Percentiles rank a stretch among this genome's conserved stretches.
Conservation (phyloP, 2,329 filamentous ascomycete species). For the Teratosphaeria gauchensis region DNA sequence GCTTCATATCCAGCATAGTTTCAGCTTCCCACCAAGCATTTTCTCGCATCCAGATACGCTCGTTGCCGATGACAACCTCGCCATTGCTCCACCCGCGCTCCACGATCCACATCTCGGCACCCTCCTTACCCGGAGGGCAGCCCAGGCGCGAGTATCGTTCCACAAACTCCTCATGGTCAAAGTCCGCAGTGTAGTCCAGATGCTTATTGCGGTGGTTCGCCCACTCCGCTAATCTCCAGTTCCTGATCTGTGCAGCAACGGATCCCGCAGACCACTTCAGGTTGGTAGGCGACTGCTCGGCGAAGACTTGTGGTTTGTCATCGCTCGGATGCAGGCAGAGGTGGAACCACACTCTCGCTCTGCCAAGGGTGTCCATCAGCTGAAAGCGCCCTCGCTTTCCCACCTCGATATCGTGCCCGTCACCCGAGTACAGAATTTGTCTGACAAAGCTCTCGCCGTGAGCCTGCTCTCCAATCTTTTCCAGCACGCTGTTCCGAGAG, state of each 20-base stretch:
- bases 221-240: constrained; percentile 94
- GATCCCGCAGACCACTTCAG: constrained; percentile 87
- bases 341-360: constrained; percentile 92
- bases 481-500: constrained; percentile 70
- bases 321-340: constrained; percentile 86
- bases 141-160: constrained; percentile 74
- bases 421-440: constrained; percentile 68
- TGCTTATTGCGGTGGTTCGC: constrained; percentile 84
- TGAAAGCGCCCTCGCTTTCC: constrained; percentile 73
- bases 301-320: constrained; percentile 64
- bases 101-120: constrained; percentile 86
- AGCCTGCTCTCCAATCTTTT: constrained; percentile 74
- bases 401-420: constrained; percentile 68
- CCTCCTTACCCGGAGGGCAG: constrained; percentile 81
- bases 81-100: constrained; percentile 98
- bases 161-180: constrained; percentile 85
- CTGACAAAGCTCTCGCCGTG: constrained; percentile 77
- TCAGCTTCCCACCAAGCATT: constrained; percentile 96
- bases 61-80: constrained; percentile 80
- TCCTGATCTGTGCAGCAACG: constrained; percentile 82
- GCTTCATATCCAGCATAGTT: constrained; percentile 84
- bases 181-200: constrained; percentile 93
- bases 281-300: constrained; percentile 60
- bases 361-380: constrained; percentile 61
- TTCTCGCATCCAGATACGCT: constrained; percentile 94